Conservation (phyloP, 352 stramenopile species). For the Halophytophthora batemanensis region DNA sequence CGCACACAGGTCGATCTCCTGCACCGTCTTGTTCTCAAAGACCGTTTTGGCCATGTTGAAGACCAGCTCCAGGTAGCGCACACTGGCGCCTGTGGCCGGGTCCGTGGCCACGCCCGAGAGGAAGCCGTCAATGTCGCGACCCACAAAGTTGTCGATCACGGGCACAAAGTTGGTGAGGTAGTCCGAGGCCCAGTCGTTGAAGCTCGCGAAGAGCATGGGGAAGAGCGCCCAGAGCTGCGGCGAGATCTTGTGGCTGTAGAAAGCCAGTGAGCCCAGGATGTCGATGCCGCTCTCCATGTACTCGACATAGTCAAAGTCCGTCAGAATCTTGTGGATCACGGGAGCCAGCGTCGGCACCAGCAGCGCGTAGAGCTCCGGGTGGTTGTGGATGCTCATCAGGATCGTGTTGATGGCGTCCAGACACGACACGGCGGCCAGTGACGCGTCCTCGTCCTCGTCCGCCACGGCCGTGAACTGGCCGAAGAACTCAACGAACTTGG, state of each 20-base stretch:
- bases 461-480: slow-evolving; percentile 90
- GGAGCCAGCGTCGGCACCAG: slow-evolving; percentile 94
- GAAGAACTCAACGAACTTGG: slow-evolving; percentile 95
- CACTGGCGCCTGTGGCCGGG: slow-evolving; percentile 31
- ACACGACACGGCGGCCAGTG: slow-evolving; percentile 92
- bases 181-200: slow-evolving; percentile 95
- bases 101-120: slow-evolving; percentile 47
- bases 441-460: slow-evolving; percentile 94
- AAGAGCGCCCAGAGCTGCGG: slow-evolving; percentile 95
- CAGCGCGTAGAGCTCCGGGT: slow-evolving; percentile 76
- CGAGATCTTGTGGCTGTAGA: slow-evolving; percentile 92
- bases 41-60: slow-evolving; percentile 78
- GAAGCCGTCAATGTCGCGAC: slow-evolving; percentile 72
- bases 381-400: slow-evolving; percentile 78
- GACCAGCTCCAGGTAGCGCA: slow-evolving; percentile 78
- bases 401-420: slow-evolving; percentile 87
- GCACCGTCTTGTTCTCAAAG: slow-evolving; percentile 53
- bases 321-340: slow-evolving; percentile 95
- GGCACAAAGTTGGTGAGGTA: slow-evolving; percentile 95
- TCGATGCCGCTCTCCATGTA: slow-evolving; percentile 97
- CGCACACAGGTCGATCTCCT: slow-evolving; percentile 74
- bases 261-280: slow-evolving; percentile 95
- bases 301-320: slow-evolving; percentile 95
- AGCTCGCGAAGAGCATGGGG: slow-evolving; percentile 94
- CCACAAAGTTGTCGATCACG: slow-evolving; percentile 97